Evolutionary conservation across 2,329 filamentous ascomycete genomes (phyloP).

Genomic region (Endoconidiophora laricicola): DNA sequence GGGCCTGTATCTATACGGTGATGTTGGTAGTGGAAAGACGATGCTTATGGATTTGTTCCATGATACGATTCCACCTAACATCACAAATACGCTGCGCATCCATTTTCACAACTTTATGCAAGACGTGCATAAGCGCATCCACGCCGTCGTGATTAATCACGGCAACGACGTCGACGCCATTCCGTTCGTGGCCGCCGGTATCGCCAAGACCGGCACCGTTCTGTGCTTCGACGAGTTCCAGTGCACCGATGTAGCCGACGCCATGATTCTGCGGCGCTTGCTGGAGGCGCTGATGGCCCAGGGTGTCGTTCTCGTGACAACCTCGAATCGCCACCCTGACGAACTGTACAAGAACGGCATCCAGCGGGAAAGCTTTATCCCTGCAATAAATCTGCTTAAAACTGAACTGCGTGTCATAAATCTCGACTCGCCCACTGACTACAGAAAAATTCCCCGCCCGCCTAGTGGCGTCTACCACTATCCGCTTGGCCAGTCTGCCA

Average conservation of each 20-base stretch:
- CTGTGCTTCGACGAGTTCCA: slow-evolving; percentile 98
- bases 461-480: slow-evolving; percentile 89
- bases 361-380: slow-evolving; percentile 86
- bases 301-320: slow-evolving; percentile 91
- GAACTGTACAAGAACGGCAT: slow-evolving; percentile 98
- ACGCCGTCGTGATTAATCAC: slow-evolving; percentile 75
- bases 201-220: slow-evolving; percentile 69
- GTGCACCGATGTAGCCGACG: slow-evolving; percentile 93
- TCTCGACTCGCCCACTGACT: slow-evolving; percentile 87
- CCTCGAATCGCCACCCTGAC: slow-evolving; percentile 88
- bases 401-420: slow-evolving; percentile 74
- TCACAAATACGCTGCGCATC: slow-evolving; percentile 73
- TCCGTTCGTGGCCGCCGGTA: slow-evolving; percentile 86
- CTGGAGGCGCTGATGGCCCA: slow-evolving; percentile 88
- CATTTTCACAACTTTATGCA: slow-evolving; percentile 99
- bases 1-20: slow-evolving; percentile 87
- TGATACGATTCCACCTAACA: slow-evolving; percentile 69
- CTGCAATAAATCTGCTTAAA: slow-evolving; percentile 86
- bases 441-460: slow-evolving; percentile 88
- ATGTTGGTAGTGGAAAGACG: slow-evolving; percentile 94
- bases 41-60: slow-evolving; percentile 99
- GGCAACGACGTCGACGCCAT: slow-evolving; percentile 82
- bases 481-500: slow-evolving; percentile 61
- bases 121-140: slow-evolving; percentile 79
- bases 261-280: slow-evolving; percentile 84